Evolutionary conservation across 75 land plant species (phyloP), one percentile per base, ranked within the genome.

Genomic region (Pinus tabuliformis): DNA sequence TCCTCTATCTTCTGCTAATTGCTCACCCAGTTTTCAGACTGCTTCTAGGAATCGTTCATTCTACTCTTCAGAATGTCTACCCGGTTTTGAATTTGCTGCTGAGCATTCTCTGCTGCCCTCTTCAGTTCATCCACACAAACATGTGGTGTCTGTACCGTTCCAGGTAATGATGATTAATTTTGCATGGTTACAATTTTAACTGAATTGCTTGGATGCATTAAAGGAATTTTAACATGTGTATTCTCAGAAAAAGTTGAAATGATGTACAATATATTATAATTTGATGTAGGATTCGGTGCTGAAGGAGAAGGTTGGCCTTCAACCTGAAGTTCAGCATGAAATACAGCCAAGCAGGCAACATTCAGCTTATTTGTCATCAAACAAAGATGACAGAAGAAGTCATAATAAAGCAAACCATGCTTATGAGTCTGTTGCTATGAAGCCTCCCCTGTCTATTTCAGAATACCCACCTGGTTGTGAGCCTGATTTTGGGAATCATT

Each of bases 91-190:
- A 3, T 20, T 21, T n/a, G 14, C 24, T 68, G 20, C 60, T 6
- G 6, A 58, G 60, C 20, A 42, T 39, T 39, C 72, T 42, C 21
- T n/a, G 11, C n/a, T 68, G 12, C n/a, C 54, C 49, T 6, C 71
- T 68, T 68, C 72, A 42, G 72, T 8, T 42, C 49, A 66, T 20
- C 54, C 52, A 68, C 54, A 9, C 42, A 45, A 42, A 68, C 20
- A 68, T 68, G 4, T 9, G 54, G 22, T 45, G 4, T 42, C 2
- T 37, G 42, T 39, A 17, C 72, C 39, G 24, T 22, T 42, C n/a
- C 54, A 68, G 52, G 72, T 68, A 68, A 64, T 39, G 52, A 30
- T 68, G 24, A 42, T 68, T 37, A 37, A 68, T 9, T 21, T 68
- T 68, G 1, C 42, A 18, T n/a, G 21, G 42, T 20, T 39, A 68